phyloP scores from a whole-genome alignment of 2,329 filamentous ascomycete genomes.

The Phoma sp. region DNA sequence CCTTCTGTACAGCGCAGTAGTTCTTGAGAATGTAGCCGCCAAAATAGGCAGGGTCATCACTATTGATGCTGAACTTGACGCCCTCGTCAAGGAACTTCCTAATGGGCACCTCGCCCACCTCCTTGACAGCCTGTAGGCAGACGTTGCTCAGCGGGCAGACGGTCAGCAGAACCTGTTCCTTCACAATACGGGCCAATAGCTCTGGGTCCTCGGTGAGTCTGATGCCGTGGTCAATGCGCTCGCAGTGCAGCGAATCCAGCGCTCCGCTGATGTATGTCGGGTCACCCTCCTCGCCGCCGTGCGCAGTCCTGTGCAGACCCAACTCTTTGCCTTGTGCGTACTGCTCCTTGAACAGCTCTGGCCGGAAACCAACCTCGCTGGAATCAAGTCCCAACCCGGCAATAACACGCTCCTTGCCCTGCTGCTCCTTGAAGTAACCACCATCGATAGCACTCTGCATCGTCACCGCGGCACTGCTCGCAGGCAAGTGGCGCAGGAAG shows the following conservation, averaged over 20 bases:
- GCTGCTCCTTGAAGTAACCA: slow-evolving; percentile 52
- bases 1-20: slow-evolving; percentile 77
- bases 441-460: slow-evolving; percentile 57
- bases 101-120: slow-evolving; percentile 62
- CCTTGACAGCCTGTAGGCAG: slow-evolving; percentile 61
- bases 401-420: slow-evolving; percentile 58
- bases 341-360: slow-evolving; percentile 65
- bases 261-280: slow-evolving; percentile 70
- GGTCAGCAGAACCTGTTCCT: slow-evolving; percentile 67
- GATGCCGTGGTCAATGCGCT: slow-evolving; percentile 79
- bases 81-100: slow-evolving; percentile 68
- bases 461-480: slow-evolving; percentile 52
- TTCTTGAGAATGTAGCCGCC: slow-evolving; percentile 78
- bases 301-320: slow-evolving; percentile 71
- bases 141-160: slow-evolving; percentile 80
- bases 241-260: slow-evolving; percentile 66
- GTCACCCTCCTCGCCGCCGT: slow-evolving; percentile 79
- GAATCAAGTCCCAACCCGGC: slow-evolving; percentile 73
- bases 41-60: slow-evolving; percentile 59
- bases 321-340: slow-evolving; percentile 63
- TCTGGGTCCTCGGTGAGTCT: slow-evolving; percentile 66
- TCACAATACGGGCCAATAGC: slow-evolving; percentile 66
- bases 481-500: slow-evolving; percentile 73
- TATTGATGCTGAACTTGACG: slow-evolving; percentile 75
- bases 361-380: slow-evolving; percentile 57